A percentile compares a stretch with the other conserved stretches of the same genome.
phyloP scores from a whole-genome alignment of 2,329 filamentous ascomycete genomes.

The Neurospora sp. region DNA sequence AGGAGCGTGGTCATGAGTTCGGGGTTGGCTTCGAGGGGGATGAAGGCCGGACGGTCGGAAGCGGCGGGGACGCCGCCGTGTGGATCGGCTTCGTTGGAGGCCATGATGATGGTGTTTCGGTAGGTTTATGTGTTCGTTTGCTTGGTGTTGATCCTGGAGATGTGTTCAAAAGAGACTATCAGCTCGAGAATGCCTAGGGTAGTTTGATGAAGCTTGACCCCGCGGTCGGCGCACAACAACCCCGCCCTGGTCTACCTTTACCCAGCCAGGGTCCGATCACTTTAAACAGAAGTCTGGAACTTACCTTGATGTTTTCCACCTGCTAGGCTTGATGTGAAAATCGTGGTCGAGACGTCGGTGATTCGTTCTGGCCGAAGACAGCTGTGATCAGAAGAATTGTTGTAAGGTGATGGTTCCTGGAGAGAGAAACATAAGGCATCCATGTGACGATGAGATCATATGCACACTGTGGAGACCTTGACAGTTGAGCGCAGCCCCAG shows the following conservation, averaged over 20 bases:
- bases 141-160: not conserved
- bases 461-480: not conserved
- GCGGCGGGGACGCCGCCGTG: conserved; percentile 21
- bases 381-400: not conserved
- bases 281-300: not conserved
- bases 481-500: not conserved
- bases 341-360: not conserved
- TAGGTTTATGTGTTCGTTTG: not conserved
- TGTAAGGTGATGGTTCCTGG: not conserved
- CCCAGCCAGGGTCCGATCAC: not conserved
- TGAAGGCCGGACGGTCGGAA: conserved; percentile 35
- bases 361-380: not conserved
- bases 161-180: not conserved
- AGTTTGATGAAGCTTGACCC: not conserved
- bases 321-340: not conserved
- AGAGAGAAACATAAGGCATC: not conserved
- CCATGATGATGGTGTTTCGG: conserved; percentile 1
- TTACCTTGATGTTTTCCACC: not conserved
- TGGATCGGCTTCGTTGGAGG: conserved; percentile 8
- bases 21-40: conserved; percentile 66
- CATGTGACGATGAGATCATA: not conserved
- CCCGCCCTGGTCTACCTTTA: not conserved
- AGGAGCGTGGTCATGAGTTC: conserved; percentile 79
- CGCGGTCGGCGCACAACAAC: not conserved
- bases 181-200: not conserved